Evolutionary conservation across 164 flowering plant genomes (phyloP).

Genomic region (Magnolia kwangsiensis): DNA sequence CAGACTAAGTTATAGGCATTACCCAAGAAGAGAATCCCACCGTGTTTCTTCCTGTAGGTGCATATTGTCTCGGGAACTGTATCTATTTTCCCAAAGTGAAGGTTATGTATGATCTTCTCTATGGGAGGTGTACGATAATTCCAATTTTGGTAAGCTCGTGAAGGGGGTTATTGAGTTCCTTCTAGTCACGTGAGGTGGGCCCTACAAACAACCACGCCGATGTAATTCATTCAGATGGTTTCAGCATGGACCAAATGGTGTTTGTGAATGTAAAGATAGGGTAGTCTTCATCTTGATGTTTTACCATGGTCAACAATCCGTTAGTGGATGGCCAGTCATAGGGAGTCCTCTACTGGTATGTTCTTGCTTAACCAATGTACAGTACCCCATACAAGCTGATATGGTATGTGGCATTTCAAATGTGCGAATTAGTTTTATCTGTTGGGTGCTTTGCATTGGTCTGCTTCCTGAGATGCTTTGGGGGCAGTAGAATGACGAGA

Average conservation of each 20-base stretch:
- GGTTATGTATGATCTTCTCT: neutral
- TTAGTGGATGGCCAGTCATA: slow-evolving; percentile 21
- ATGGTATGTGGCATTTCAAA: slow-evolving; percentile 26
- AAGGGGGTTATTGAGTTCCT: slow-evolving; percentile 27
- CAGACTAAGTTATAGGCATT: slow-evolving; percentile 23
- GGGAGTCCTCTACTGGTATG: slow-evolving; percentile 9
- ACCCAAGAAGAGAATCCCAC: neutral
- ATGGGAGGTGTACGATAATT: slow-evolving; percentile 19
- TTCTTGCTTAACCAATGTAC: slow-evolving; percentile 31
- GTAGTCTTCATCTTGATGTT: slow-evolving; percentile 23
- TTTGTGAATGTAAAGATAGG: slow-evolving; percentile 50
- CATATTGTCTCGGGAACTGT: slow-evolving; percentile 6
- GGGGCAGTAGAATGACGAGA: neutral
- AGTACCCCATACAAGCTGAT: slow-evolving; percentile 40
- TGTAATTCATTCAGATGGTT: slow-evolving; percentile 24
- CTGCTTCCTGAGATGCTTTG: neutral
- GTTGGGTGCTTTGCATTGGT: slow-evolving; percentile 1
- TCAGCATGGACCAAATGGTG: slow-evolving; percentile 24
- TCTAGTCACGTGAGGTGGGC: slow-evolving; percentile 45
- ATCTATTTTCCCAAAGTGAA: neutral
- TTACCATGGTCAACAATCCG: slow-evolving; percentile 24
- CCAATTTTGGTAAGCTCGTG: slow-evolving; percentile 37
- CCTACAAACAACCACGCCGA: slow-evolving; percentile 28
- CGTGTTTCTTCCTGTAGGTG: neutral
- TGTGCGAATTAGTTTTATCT: slow-evolving; percentile 15